Evolutionary conservation across 108 stramenopile species (phyloP), one percentile per base, ranked within the genome.

Genomic region (Fistulifera solaris): DNA sequence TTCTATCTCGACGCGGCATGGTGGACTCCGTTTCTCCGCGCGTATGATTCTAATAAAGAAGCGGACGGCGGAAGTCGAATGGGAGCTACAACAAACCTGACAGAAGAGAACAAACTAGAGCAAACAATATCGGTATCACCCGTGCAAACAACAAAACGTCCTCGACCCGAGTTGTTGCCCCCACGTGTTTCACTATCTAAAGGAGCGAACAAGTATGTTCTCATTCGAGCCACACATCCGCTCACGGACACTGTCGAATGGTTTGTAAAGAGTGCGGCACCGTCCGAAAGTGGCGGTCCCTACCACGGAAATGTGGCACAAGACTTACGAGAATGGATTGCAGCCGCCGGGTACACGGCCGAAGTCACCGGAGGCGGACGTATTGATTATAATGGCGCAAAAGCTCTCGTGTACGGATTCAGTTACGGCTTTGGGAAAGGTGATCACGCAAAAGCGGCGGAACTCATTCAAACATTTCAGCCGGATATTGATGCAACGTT

Each of bases 261-360:
- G 70, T 81, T 81, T 69, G 85, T 87, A 31, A 63, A 67, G 41
- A 80, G 76, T 54, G 85, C 85, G 10, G 62, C 77, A 1, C 79
- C 81, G 17, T 23, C 27, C 16, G 80, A 81, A 74, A 81, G 80
- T 45, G 80, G 83, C 31, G 83, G 84, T 15, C 79, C 79, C 1
- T 81, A 81, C 40, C 85, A 87, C 54, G 77, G 74, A 11, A 75
- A 87, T 54, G 85, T 87, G 12, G 85, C 81, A 0, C 31, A 35
- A 35, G 77, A 76, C 44, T 42, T 81, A 14, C 43, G 78, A 12
- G 53, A 65, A 52, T 61, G 71, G 58, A 73, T 87, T 4, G 23
- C 54, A 26, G 24, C 47, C 13, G 59, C 57, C 0, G 82, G 82
- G 4, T 76, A 61, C 56, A 43, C 43, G 3, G 48, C 68, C 8